Base-by-base conservation (phyloP, 768 basidiomycete species). In the Mycena pura region DNA sequence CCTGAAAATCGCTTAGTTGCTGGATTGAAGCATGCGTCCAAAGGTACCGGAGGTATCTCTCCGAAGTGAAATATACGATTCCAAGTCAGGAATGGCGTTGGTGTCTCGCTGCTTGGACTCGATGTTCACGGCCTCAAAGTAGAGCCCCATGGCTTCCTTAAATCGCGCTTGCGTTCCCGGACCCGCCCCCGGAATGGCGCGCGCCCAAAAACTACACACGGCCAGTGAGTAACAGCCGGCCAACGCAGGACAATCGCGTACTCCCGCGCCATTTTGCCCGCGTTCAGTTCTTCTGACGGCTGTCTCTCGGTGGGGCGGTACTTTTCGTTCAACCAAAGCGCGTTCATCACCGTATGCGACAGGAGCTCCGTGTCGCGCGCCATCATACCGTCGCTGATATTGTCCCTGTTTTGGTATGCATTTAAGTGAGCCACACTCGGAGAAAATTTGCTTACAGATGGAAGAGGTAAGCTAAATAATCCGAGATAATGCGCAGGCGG, bases 321-420 rank as follows among this genome's bases (percentile, higher is more conserved):
- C 10, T 68, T 73, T 32, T 84, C 74, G 17, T 81, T 82, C 66
- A 84, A 80, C 79, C 86, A 83, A 6, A 92, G 73, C 2, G 88
- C 84, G 69, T 89, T 88, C 85, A 92, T 89, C 68, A 92, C 87
- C 32, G 86, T 80, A 68, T 87, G 76, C 27, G 87, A 81, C 54
- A 90, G 77, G 17, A 79, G 76, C 61, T 82, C 79, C 5, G 88
- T 86, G 47, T 87, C 84, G 32, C 81, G 77, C 55, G 84, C 83
- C 79, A 88, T 84, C 88, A 91, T 89, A 51, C 89, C 88, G 69
- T 92, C 90, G 68, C 88, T 90, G 70, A 92, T 84, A 70, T 93
- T 86, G 70, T 93, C 91, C 34, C 82, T 82, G 63, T n/a, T n/a
- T n/a, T n/a, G n/a, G n/a, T n/a, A n/a, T n/a, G 56, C 44, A 57